Evolutionary conservation across 768 basidiomycete species (phyloP).

Genomic region (Calocera cornea): DNA sequence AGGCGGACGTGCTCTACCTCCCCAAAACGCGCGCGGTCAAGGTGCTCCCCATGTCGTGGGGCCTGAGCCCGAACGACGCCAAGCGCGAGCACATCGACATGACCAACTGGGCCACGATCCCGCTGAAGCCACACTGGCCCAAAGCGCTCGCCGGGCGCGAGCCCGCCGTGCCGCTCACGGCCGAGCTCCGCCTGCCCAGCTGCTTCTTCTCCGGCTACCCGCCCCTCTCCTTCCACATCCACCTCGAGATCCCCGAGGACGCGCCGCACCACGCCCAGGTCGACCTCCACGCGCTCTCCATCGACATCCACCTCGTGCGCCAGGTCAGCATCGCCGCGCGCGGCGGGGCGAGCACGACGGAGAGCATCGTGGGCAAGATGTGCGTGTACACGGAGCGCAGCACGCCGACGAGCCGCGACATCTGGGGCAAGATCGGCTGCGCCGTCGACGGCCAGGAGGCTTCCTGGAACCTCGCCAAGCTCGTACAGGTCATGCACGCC

Average conservation of each 20-base stretch:
- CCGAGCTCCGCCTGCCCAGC: neutral
- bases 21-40: neutral
- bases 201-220: conserved; percentile 1
- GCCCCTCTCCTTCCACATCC: neutral
- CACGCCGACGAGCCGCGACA: neutral
- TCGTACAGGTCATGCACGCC: neutral
- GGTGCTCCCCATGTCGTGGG: neutral
- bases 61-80: neutral
- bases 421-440: conserved; percentile 2
- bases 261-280: neutral
- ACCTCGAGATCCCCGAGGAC: neutral
- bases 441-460: neutral
- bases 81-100: conserved; percentile 1
- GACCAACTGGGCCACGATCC: conserved; percentile 4
- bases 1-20: neutral
- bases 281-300: neutral
- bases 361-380: neutral
- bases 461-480: conserved; percentile 1
- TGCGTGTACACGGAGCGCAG: neutral
- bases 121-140: neutral
- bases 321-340: neutral
- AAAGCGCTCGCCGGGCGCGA: neutral
- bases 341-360: neutral
- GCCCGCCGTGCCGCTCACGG: neutral
- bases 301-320: neutral